Evolutionary conservation across 2,329 filamentous ascomycete species (phyloP), one percentile per base, ranked within the genome.

Genomic region (Aspergillus sp.): DNA sequence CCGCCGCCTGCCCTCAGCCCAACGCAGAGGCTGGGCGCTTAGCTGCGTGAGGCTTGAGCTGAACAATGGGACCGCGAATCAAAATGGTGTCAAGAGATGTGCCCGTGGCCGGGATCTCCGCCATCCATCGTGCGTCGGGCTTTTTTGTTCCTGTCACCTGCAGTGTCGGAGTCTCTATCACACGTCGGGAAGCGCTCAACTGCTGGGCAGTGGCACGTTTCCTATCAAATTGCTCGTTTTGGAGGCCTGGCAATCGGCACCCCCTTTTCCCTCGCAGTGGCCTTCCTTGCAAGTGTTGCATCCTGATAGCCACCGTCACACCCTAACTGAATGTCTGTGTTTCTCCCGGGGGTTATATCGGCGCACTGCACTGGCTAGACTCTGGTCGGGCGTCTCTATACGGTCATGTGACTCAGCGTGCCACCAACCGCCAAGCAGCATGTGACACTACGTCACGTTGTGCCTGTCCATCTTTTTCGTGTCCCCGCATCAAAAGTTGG

Each of bases 371-470:
- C 23, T 35, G n/a, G 25, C 40, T n/a, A 35, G 33, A 40, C 37
- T 39, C 33, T 15, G 4, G 33, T 40, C 39, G 39, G 27, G 17
- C 23, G 15, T 6, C 17, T 11, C 27, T 17, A 11, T 17, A 3
- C 2, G n/a, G 51, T 58, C 51, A 57, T 51, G 57, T 60, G 57
- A 60, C 44, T n/a, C 25, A 8, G 15, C 7, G n/a, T 27, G 37
- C 25, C n/a, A 55, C 17, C 25, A 37, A 27, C 37, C 44, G 23
- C 23, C 45, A 39, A 17, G 14, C 23, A 21, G 46, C 57, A 60
- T 60, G 57, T 60, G 57, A 60, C 41, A 57, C 54, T 60, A 60
- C 57, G 57, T 60, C 57, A 60, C 54, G 54, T 60, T 57, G 51
- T 49, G 15, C 54, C 57, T 51, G 31, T 45, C 45, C 23, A 44